Percentiles rank a stretch among this genome's conserved stretches.
Conservation (phyloP, 768 basidiomycete genomes). For the Pisolithus orientalis region DNA sequence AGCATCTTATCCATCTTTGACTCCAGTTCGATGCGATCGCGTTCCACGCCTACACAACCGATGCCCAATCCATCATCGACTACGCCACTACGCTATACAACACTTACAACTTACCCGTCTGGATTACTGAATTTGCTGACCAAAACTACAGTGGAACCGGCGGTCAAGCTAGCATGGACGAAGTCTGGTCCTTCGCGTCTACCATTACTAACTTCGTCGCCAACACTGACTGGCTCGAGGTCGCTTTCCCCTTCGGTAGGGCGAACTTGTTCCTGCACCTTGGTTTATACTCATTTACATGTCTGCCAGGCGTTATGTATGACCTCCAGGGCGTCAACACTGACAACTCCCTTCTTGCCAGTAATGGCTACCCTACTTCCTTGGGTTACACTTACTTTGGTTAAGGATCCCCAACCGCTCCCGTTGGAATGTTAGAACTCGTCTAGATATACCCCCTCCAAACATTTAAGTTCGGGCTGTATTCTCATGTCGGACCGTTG, state of each 20-base stretch:
- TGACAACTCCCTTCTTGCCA: conserved; percentile 43
- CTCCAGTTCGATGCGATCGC: conserved; percentile 50
- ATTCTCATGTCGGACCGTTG: not conserved
- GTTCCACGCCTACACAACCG: conserved; percentile 65
- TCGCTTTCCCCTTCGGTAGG: conserved; percentile 59
- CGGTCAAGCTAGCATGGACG: conserved; percentile 27
- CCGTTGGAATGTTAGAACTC: not conserved
- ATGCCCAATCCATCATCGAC: conserved; percentile 38
- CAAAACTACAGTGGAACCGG: conserved; percentile 48
- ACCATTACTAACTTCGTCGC: conserved; percentile 39
- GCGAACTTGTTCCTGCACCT: not conserved
- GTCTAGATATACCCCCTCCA: not conserved
- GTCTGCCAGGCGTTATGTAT: conserved; percentile 41
- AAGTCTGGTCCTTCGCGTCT: conserved; percentile 43
- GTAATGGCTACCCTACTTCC: conserved; percentile 37
- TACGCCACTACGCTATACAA: conserved; percentile 45
- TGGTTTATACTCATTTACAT: conserved; percentile 5
- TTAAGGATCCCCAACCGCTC: not conserved
- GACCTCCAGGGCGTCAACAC: conserved; percentile 49
- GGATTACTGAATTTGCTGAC: conserved; percentile 69
- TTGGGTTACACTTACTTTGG: conserved; percentile 49
- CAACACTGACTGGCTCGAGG: conserved; percentile 23
- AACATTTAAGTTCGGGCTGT: not conserved
- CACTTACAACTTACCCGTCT: conserved; percentile 36
- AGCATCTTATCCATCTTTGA: not conserved